Conservation (phyloP, 345 rosid species). For the Rhodomyrtus tomentosa region DNA sequence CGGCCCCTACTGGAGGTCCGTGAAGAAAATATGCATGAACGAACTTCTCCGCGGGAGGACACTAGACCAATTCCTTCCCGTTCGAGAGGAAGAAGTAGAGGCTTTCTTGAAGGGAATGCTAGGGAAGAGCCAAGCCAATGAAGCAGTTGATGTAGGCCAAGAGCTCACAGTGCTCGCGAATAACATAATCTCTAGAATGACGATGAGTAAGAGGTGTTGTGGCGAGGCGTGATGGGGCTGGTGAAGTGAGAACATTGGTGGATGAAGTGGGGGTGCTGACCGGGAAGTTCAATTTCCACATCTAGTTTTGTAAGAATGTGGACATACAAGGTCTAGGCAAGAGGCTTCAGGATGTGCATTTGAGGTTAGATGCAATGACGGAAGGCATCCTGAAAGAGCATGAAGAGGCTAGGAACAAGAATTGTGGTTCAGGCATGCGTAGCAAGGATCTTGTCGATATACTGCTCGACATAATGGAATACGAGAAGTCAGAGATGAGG, state of each 20-base stretch:
- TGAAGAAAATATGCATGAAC: constrained; percentile 7
- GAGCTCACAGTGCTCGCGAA: neutral
- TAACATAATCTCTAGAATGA: constrained; percentile 3
- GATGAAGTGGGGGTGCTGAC: neutral
- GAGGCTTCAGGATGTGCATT: constrained; percentile 1
- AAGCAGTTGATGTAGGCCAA: neutral
- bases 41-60: neutral
- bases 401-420: neutral
- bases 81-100: neutral
- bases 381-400: neutral
- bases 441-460: neutral
- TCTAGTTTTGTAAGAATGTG: neutral
- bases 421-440: neutral
- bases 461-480: neutral
- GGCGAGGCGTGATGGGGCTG: neutral
- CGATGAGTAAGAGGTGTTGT: neutral
- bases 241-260: constrained; percentile 1
- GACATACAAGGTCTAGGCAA: neutral
- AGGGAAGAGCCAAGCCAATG: neutral
- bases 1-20: neutral
- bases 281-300: neutral
- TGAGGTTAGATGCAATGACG: constrained; percentile 1
- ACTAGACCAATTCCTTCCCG: neutral
- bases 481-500: neutral
- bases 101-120: neutral